Percentiles rank a stretch among this genome's conserved stretches.
These are phyloP conservation scores for Aureobasidium sp. DNA, from an alignment of 2,329 filamentous ascomycete species.

Conservation along the genomic window DNA sequence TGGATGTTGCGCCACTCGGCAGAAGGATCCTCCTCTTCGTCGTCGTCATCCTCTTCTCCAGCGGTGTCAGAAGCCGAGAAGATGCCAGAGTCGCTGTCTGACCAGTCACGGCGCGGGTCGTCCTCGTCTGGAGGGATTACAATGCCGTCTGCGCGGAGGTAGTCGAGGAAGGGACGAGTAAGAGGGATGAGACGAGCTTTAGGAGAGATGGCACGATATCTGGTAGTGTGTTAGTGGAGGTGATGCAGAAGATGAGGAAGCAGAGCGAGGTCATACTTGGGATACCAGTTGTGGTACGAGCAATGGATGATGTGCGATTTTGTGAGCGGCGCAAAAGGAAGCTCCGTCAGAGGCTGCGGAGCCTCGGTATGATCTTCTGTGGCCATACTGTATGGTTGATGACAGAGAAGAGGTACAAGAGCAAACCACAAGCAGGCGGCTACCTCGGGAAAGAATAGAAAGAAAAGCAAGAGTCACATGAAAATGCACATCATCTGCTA, in stretches of 20 bases:
- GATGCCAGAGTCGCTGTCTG: conserved; percentile 47
- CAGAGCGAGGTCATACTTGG: conserved; percentile 45
- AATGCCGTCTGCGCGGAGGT: conserved; percentile 89
- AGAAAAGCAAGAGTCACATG: not conserved
- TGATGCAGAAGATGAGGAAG: too few relatives aligned
- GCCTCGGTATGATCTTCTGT: not conserved
- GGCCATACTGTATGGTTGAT: not conserved
- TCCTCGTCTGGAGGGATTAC: conserved; percentile 67
- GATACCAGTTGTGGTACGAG: conserved; percentile 89
- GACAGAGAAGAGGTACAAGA: not conserved
- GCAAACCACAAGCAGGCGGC: not conserved
- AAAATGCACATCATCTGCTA: not conserved
- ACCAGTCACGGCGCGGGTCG: conserved; percentile 33
- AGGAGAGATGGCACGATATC: conserved; percentile 72
- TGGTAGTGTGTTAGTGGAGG: conserved; percentile 29
- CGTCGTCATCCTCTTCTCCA: conserved; percentile 38
- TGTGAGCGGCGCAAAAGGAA: conserved; percentile 76
- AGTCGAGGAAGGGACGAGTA: conserved; percentile 67
- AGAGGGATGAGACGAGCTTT: conserved; percentile 82
- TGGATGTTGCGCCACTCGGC: conserved; percentile 64
- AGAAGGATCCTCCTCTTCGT: conserved; percentile 55
- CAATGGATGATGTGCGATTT: conserved; percentile 87
- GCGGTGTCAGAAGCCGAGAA: conserved; percentile 39
- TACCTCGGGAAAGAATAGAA: not conserved
- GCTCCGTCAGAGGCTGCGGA: conserved; percentile 25